Evolutionary conservation across 345 rosid genomes (phyloP), one percentile per base, ranked within the genome.

Genomic region (Syzygium oleosum): DNA sequence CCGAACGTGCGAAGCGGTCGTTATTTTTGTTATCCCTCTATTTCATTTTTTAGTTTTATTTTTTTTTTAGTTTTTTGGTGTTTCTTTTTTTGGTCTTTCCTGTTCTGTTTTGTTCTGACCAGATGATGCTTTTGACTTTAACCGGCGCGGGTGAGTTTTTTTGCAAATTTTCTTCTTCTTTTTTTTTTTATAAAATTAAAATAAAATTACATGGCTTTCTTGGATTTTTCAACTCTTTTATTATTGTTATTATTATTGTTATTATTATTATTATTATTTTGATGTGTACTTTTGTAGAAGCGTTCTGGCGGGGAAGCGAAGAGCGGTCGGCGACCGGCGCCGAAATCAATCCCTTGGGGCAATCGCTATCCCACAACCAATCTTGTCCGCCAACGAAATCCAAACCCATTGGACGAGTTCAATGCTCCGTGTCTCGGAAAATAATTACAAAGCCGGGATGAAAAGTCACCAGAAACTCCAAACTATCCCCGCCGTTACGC

Each of bases 201-300:
- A 12, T 27, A 5, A 73, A 73, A 19, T 55, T 22, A 8, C 21
- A 21, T 38, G 83, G 21, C 7, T 38, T 2, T 38, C 19, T 17
- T 0, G 79, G 5, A 34, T 9, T 31, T 27, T 12, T 38, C 3
- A 4, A 13, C 17, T 5, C 2, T 73, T 1, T 73, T 34, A 0
- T 10, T 9, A 1, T 19, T 19, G 16, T n/a, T 61, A 0, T 61
- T n/a, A 0, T 27, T 12, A 27, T 59, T 59, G n/a, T n/a, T 5
- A 13, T 15, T 29, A 29, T 1, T n/a, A n/a, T 29, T 29, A 5
- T 27, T 27, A 11, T 25, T 61, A 61, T n/a, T 8, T 8, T 9
- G 2, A 73, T 73, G 7, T 38, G 83, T 73, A 14, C 49, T 73
- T 68, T 73, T 73, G 49, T 19, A 41, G 83, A 19, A 73, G 27